Evolutionary conservation across 352 stramenopile genomes (phyloP), one percentile per base, ranked within the genome.

Genomic region (Saprolegnia diclina): DNA sequence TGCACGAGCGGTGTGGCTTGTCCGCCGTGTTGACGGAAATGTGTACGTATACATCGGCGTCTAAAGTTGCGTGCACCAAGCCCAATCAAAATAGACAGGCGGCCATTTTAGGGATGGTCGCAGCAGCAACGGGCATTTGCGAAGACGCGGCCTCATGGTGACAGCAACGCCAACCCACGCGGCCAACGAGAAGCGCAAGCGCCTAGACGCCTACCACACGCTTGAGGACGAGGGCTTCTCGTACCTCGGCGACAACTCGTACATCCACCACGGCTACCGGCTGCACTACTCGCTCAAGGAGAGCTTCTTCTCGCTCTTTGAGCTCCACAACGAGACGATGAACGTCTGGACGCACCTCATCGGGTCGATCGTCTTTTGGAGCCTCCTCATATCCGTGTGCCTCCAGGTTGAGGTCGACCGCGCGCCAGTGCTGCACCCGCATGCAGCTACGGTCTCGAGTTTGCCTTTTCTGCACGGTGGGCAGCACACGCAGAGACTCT

Each of bases 261-360:
- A 91, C 83, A 92, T 95, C 73, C 83, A 80, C 65, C 89, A 83
- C 50, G 83, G 85, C 35, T 95, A 95, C 64, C 85, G 87, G 0
- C 76, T 95, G 32, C 79, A 92, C 77, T 95, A 95, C 79, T 87
- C 81, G 32, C 72, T 82, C n/a, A 79, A 78, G 53, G 87, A 92
- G 70, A 93, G 87, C 63, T 82, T 92, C 56, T 42, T 82, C 26
- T 91, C 82, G 52, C 76, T 95, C 71, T 92, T 95, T 65, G 79
- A 95, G 77, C 74, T 93, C 67, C 87, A 95, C 77, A 95, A 95
- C 67, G 87, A 95, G 72, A 95, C 87, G 56, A 76, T 92, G 45
- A 95, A 95, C 67, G 83, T 95, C n/a, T 95, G 87, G 87, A 93
- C 85, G 67, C 87, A 95, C 72, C 87, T 92, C 62, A 76, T 92